Percentiles rank a stretch among this genome's conserved stretches.
Evolutionary conservation across 208 protist genomes (phyloP).

Genomic region (Trypanosoma mega): DNA sequence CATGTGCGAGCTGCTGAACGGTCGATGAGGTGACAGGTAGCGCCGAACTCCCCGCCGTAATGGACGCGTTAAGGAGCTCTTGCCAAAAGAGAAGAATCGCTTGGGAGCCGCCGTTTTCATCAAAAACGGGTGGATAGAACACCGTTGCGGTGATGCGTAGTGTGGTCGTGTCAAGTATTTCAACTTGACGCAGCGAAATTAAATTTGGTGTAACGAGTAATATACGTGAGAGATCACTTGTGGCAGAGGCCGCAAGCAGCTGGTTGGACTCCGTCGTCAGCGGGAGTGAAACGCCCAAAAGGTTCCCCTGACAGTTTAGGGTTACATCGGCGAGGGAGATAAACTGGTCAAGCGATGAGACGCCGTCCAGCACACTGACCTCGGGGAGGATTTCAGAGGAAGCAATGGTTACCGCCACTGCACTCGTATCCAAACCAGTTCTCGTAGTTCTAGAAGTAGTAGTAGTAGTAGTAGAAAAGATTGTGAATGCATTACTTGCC

Average conservation of each 20-base stretch:
- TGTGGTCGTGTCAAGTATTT: neutral
- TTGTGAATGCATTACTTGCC: neutral
- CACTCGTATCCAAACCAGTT: no score
- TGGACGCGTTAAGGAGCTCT: no score
- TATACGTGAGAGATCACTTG: slow-evolving; percentile 5
- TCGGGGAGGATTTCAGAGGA: slow-evolving; percentile 1
- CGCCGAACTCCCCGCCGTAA: no score
- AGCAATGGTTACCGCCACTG: neutral
- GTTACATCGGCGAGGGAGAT: slow-evolving; percentile 3
- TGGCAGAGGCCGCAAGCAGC: neutral
- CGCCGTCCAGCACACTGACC: slow-evolving; percentile 1
- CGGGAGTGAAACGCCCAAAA: neutral
- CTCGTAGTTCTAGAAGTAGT: neutral
- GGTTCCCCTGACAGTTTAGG: neutral
- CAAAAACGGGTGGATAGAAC: neutral
- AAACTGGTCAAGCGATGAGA: slow-evolving; percentile 1
- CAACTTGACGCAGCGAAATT: neutral
- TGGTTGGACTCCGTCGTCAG: neutral
- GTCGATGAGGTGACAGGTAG: no score
- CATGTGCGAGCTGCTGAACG: no score
- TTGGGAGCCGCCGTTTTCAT: neutral
- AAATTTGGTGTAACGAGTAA: slow-evolving; percentile 8
- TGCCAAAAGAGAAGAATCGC: no score
- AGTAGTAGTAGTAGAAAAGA: neutral
- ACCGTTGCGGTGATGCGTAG: neutral